Conservation (phyloP, 1,284 basidiomycete species). For the Filobasidium uniguttulatum region DNA sequence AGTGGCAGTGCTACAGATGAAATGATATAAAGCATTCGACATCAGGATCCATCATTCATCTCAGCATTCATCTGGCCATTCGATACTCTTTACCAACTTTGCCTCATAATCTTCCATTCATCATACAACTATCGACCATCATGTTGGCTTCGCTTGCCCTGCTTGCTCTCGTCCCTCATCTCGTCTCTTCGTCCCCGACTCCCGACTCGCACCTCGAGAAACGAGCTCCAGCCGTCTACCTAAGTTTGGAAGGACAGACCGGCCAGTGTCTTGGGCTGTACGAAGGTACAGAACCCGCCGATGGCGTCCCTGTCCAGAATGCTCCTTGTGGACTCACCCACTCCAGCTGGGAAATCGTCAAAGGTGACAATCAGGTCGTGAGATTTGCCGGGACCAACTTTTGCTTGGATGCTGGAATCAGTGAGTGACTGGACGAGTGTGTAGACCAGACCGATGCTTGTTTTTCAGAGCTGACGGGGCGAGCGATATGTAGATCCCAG, state of each 20-base stretch:
- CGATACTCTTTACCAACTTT: no score
- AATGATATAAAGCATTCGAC: no score
- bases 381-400: constrained; percentile 14
- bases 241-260: not conserved
- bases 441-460: not conserved
- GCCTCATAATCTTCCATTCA: no score
- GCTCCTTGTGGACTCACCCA: not conserved
- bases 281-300: not conserved
- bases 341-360: not conserved
- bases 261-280: not conserved
- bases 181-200: not conserved
- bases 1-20: no score
- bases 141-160: not conserved
- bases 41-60: no score
- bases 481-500: not conserved
- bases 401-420: constrained; percentile 15
- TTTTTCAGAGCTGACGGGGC: not conserved
- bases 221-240: not conserved
- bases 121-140: not conserved
- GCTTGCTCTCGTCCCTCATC: not conserved
- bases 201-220: no score
- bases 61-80: no score
- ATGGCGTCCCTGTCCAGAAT: not conserved
- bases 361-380: not conserved
- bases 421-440: constrained; percentile 7